Conservation (phyloP, 1,284 basidiomycete genomes). For the Puccinia brachypodii region DNA sequence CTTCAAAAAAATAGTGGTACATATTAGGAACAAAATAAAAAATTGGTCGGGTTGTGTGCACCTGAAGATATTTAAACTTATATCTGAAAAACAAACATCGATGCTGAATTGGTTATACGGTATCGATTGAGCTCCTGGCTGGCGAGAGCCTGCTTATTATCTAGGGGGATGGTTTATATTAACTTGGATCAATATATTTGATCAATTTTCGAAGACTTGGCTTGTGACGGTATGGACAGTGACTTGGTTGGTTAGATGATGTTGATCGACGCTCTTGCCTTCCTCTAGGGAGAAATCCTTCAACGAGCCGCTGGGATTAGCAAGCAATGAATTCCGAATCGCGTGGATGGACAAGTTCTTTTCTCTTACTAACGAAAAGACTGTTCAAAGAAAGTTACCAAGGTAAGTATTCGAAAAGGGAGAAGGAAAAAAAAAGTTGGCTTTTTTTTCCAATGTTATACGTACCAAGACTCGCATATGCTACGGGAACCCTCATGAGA, state of each 20-base stretch:
- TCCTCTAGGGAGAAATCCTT: not conserved
- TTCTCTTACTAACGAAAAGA: slow-evolving; percentile 11
- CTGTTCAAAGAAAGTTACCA: not conserved
- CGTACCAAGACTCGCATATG: slow-evolving; percentile 18
- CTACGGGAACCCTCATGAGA: not conserved
- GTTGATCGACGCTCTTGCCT: not conserved
- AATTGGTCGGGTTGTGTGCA: too few relatives aligned
- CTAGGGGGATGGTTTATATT: not conserved
- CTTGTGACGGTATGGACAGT: slow-evolving; percentile 28
- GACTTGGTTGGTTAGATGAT: not conserved
- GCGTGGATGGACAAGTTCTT: slow-evolving; percentile 9
- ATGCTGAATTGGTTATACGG: too few relatives aligned
- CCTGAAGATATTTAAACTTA: too few relatives aligned
- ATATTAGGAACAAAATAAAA: too few relatives aligned
- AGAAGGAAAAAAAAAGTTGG: too few relatives aligned
- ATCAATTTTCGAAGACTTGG: slow-evolving; percentile 14
- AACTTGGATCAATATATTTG: not conserved
- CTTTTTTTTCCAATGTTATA: not conserved
- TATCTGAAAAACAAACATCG: too few relatives aligned
- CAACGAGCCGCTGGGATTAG: not conserved
- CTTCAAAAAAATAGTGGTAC: not conserved
- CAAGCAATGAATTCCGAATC: not conserved
- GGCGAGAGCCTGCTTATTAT: not conserved
- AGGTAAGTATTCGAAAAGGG: not conserved
- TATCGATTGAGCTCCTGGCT: not conserved